Conservation (phyloP, 148 eudicot species). For the Rhododendron williamsianum region DNA sequence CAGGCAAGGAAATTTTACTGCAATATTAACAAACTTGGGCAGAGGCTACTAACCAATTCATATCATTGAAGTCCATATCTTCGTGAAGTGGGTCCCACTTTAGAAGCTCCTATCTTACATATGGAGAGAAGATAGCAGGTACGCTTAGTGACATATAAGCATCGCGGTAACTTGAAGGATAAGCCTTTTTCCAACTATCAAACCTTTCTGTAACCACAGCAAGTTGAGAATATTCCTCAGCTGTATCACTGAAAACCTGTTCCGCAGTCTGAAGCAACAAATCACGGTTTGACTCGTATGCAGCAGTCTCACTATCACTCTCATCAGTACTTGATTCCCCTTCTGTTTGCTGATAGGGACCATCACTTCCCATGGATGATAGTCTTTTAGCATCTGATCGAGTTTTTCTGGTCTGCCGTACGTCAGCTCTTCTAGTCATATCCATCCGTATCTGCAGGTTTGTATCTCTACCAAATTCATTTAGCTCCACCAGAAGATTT, state of each 20-base stretch:
- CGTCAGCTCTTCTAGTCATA: constrained; percentile 60
- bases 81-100: constrained; percentile 97
- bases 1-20: neutral
- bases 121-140: constrained; percentile 88
- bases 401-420: constrained; percentile 33
- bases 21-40: neutral
- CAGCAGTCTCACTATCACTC: constrained; percentile 72
- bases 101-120: constrained; percentile 89
- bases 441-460: constrained; percentile 80
- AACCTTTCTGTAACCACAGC: constrained; percentile 64
- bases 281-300: constrained; percentile 66
- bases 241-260: constrained; percentile 75
- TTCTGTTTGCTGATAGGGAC: constrained; percentile 53
- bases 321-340: constrained; percentile 99
- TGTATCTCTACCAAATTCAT: constrained; percentile 78
- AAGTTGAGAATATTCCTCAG: constrained; percentile 76
- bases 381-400: constrained; percentile 60
- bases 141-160: constrained; percentile 83
- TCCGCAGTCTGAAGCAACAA: constrained; percentile 72
- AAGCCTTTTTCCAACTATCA: constrained; percentile 74
- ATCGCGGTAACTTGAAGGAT: constrained; percentile 64
- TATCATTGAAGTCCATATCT: constrained; percentile 68
- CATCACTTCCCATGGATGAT: constrained; percentile 32
- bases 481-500: constrained; percentile 60
- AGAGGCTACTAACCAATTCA: constrained; percentile 74